phyloP scores from a whole-genome alignment of 2,329 filamentous ascomycete genomes.

The Sporothrix sp. region DNA sequence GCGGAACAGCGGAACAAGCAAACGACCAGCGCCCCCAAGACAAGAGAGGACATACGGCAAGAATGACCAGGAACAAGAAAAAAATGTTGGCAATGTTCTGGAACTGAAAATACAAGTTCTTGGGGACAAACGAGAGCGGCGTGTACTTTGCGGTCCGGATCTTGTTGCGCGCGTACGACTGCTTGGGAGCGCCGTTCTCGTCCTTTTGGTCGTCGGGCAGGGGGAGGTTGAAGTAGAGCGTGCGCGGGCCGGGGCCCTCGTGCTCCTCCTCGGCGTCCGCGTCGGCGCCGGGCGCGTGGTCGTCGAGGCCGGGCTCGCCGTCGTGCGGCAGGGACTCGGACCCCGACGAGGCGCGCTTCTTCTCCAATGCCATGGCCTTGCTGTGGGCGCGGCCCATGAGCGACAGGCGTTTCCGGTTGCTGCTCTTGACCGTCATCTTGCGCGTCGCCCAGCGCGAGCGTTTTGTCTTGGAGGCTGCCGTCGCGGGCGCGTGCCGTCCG shows the following conservation, averaged over 20 bases:
- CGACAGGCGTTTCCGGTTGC: constrained; percentile 68
- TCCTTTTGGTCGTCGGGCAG: constrained; percentile 67
- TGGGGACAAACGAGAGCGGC: constrained; percentile 85
- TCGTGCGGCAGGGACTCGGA: constrained; percentile 25
- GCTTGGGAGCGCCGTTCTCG: constrained; percentile 64
- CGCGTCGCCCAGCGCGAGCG: constrained; percentile 95
- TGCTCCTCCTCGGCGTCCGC: constrained; percentile 28
- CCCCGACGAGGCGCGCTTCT: constrained; percentile 46
- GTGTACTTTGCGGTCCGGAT: constrained; percentile 98
- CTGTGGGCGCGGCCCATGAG: constrained; percentile 69
- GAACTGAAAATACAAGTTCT: constrained; percentile 96
- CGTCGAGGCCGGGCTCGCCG: constrained; percentile 25
- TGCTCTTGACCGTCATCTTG: constrained; percentile 66
- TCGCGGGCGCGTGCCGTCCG: constrained; percentile 1
- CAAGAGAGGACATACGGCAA: constrained; percentile 64
- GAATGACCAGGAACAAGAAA: constrained; percentile 91
- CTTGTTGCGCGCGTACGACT: constrained; percentile 79
- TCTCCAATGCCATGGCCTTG: constrained; percentile 55
- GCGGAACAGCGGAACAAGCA: neutral
- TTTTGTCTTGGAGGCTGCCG: constrained; percentile 41
- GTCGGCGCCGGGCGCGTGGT: constrained; percentile 29
- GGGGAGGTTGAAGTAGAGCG: constrained; percentile 77
- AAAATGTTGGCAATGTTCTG: constrained; percentile 98
- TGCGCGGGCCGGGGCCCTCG: constrained; percentile 39
- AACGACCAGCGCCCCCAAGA: neutral